Base-by-base conservation (phyloP, 1,284 basidiomycete species). In the Cutaneotrichosporon cavernicola region DNA sequence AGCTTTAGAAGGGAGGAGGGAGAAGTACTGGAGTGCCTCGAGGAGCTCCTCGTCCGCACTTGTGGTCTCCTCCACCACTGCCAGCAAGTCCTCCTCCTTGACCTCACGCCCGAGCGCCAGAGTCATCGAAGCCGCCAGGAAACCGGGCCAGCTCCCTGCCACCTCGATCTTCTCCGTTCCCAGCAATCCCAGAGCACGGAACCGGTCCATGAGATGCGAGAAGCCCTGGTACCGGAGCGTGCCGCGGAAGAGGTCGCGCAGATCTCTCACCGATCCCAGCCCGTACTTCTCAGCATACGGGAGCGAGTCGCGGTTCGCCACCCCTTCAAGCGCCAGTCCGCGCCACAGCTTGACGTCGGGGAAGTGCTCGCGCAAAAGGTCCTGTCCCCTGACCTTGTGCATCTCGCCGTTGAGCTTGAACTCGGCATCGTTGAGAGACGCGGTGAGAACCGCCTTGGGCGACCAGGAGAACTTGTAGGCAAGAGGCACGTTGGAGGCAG, bases 401-500 rank as follows among this genome's bases (percentile, higher is more conserved):
- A 59, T 51, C 57, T 61, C 53, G 38, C 40, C 38, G 46, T 83
- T 74, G 18, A 93, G 80, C 72, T 86, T 85, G 81, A 89, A 97
- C 65, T 78, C 79, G 9, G 94, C 94, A 0, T 84, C 81, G 74
- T 96, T 95, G 66, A 88, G 81, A 0, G 91, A 89, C 1, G 94
- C 94, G 16, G 85, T 86, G 47, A 98, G 82, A 4, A 96, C 93
- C 1, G 92, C 94, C 67, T 88, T 85, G 2, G 95, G 94, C 62
- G 88, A 91, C 95, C 94, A 97, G 66, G 91, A 94, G 78, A 97
- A 98, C 79, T 97, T 97, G 81, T 97, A 97, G 36, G 89, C 87
- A 18, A 96, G 81, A 2, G 92, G 87, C 13, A 86, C 87, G 80
- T 60, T 81, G 74, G 81, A 82, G 5, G 82, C 83, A 57, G 91